Conservation (phyloP, 768 basidiomycete genomes). For the Cyclocybe cylindracea region DNA sequence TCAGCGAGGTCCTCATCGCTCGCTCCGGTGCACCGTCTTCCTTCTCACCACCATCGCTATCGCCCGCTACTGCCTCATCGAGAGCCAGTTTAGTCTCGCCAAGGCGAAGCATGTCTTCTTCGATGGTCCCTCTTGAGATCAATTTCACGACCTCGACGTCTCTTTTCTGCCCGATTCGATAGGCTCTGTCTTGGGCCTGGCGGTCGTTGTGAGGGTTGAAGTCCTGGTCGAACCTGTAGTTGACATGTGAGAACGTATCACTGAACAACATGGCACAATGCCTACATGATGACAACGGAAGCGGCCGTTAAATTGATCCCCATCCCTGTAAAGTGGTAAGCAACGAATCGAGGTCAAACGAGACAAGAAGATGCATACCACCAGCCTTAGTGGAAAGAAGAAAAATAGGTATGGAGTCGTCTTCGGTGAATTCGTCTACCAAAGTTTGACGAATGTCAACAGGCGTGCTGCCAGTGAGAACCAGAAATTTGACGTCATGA, state of each 20-base stretch:
- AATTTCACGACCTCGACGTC: constrained; percentile 95
- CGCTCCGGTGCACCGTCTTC: constrained; percentile 72
- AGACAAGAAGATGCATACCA: constrained; percentile 32
- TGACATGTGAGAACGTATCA: background rate
- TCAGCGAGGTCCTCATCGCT: constrained; percentile 84
- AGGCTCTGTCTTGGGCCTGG: constrained; percentile 96
- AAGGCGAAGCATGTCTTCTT: constrained; percentile 92
- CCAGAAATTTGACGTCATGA: constrained; percentile 69
- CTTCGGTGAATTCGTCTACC: constrained; percentile 94
- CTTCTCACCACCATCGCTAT: constrained; percentile 58
- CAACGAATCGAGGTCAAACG: background rate
- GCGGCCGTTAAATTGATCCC: constrained; percentile 97
- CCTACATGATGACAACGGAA: constrained; percentile 90
- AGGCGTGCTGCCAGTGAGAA: constrained; percentile 91
- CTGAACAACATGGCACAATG: constrained; percentile 3
- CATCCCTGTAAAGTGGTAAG: constrained; percentile 51
- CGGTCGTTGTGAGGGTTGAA: constrained; percentile 98
- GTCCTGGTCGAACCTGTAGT: constrained; percentile 87
- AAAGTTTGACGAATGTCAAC: constrained; percentile 92
- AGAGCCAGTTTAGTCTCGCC: constrained; percentile 89
- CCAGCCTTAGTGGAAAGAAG: constrained; percentile 91
- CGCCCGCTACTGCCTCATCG: constrained; percentile 93
- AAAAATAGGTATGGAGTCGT: constrained; percentile 85
- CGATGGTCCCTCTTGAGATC: constrained; percentile 88
- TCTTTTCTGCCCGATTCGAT: constrained; percentile 93